Percentiles rank a stretch among this genome's conserved stretches.
Conservation (phyloP, 2,329 filamentous ascomycete species). For the Claviceps sp. region DNA sequence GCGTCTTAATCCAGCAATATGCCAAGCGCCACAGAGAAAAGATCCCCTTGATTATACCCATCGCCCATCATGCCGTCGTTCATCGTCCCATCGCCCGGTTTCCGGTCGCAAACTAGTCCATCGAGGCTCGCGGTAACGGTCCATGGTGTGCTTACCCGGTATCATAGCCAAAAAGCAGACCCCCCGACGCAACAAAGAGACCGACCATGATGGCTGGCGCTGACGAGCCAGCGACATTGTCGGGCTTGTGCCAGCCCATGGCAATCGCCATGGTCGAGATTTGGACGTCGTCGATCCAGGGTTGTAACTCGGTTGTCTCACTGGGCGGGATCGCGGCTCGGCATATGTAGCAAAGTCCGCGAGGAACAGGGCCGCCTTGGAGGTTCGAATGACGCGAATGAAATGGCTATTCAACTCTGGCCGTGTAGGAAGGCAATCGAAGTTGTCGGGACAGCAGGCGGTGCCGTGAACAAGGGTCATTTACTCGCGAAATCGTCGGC, state of each 20-base stretch:
- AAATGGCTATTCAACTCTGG: neutral
- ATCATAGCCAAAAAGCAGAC: slow-evolving; percentile 57
- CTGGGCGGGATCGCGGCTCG: neutral
- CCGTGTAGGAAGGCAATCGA: neutral
- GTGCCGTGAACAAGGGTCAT: neutral
- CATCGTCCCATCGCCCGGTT: neutral
- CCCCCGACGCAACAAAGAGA: slow-evolving; percentile 56
- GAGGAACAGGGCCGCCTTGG: neutral
- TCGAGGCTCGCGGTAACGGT: neutral
- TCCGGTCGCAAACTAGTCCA: neutral
- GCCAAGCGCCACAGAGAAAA: neutral
- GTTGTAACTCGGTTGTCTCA: slow-evolving; percentile 8
- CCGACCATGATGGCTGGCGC: slow-evolving; percentile 61
- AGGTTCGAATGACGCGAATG: neutral
- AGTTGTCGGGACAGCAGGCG: neutral
- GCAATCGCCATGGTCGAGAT: slow-evolving; percentile 46
- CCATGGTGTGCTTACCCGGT: slow-evolving; percentile 40
- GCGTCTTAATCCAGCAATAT: too few relatives aligned
- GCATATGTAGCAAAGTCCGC: neutral
- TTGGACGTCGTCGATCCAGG: slow-evolving; percentile 36
- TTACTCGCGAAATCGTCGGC: neutral
- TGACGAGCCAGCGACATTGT: slow-evolving; percentile 61
- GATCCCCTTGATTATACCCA: neutral
- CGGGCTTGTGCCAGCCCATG: slow-evolving; percentile 62
- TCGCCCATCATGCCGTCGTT: neutral